These are phyloP conservation scores for Vitis labrusca DNA, from an alignment of 164 flowering plant species.

Conservation along the genomic window DNA sequence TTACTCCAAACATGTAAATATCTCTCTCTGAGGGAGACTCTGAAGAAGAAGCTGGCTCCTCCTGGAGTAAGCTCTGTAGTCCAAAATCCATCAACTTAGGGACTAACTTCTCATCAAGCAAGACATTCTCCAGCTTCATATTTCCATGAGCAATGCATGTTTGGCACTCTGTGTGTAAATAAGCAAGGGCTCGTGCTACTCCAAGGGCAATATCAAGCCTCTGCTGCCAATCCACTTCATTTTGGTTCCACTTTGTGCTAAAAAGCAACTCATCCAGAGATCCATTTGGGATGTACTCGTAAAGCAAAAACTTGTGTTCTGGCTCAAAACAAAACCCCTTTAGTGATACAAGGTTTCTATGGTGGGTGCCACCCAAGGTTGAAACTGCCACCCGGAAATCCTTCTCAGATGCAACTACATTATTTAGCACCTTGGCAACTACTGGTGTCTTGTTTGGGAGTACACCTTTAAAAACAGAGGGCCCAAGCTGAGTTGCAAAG, in stretches of 20 bases:
- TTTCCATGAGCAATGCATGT: slow-evolving; percentile 51
- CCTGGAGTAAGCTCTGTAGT: slow-evolving; percentile 22
- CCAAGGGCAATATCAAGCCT: slow-evolving; percentile 49
- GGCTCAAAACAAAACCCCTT: slow-evolving; percentile 56
- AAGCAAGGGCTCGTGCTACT: slow-evolving; percentile 49
- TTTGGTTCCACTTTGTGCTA: slow-evolving; percentile 11
- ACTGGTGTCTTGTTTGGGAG: slow-evolving; percentile 36
- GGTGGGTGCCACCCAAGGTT: slow-evolving; percentile 48
- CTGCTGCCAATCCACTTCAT: slow-evolving; percentile 28
- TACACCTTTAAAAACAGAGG: slow-evolving; percentile 39
- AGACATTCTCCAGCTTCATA: slow-evolving; percentile 48
- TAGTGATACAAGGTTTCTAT: slow-evolving; percentile 47
- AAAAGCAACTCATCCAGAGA: slow-evolving; percentile 50
- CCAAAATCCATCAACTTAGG: slow-evolving; percentile 56
- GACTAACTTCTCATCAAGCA: slow-evolving; percentile 51
- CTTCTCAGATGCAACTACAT: slow-evolving; percentile 35
- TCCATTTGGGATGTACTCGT: slow-evolving; percentile 43
- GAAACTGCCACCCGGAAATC: slow-evolving; percentile 47
- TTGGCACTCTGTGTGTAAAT: slow-evolving; percentile 52
- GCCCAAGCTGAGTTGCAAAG: slow-evolving; percentile 41
- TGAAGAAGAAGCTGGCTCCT: slow-evolving; percentile 32
- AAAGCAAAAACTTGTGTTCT: slow-evolving; percentile 33
- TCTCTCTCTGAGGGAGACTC: slow-evolving; percentile 48
- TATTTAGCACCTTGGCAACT: slow-evolving; percentile 35
- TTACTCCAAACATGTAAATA: slow-evolving; percentile 45